These are phyloP conservation scores for Theobroma grandiflorum DNA, from an alignment of 441 rosid genomes.

Conservation along the genomic window DNA sequence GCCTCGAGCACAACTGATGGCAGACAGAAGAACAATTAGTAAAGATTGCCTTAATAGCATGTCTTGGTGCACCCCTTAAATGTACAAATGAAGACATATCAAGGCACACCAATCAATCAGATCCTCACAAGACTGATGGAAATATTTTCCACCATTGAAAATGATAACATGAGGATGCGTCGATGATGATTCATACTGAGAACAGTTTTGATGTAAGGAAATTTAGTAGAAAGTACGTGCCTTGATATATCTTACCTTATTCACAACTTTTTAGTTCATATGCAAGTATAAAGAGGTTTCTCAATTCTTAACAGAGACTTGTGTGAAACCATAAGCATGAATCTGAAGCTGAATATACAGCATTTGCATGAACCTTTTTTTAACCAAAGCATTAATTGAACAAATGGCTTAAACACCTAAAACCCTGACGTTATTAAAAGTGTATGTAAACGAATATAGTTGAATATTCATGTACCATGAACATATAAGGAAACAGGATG, in stretches of 20 bases:
- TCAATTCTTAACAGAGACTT: neutral
- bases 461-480: neutral
- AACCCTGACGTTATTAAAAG: neutral
- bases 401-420: neutral
- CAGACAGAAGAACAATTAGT: constrained; percentile 15
- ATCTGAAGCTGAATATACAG: neutral
- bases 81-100: neutral
- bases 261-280: constrained; percentile 2
- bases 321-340: neutral
- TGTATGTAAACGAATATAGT: neutral
- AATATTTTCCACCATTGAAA: neutral
- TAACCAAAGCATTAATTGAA: neutral
- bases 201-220: neutral
- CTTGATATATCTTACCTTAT: neutral
- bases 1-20: constrained; percentile 85
- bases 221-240: neutral
- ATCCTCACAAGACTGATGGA: neutral
- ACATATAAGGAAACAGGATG: neutral
- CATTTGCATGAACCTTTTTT: neutral
- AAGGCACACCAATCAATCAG: neutral
- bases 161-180: neutral
- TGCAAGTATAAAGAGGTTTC: neutral
- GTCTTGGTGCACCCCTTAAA: neutral
- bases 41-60: constrained; percentile 4
- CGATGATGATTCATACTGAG: neutral